Conservation (phyloP, 2,329 filamentous ascomycete genomes). For the Nemania sp. region DNA sequence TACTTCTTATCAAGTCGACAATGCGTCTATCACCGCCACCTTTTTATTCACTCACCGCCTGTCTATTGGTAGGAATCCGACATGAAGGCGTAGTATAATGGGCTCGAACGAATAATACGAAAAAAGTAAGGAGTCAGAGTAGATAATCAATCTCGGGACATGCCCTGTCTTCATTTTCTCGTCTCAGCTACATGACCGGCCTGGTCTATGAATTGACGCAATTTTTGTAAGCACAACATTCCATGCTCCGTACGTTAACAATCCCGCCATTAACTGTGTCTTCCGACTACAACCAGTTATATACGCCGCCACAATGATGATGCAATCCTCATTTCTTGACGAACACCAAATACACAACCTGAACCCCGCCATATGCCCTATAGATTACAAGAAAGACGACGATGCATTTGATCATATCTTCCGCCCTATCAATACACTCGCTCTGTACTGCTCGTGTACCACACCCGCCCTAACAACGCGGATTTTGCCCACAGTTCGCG, state of each 20-base stretch:
- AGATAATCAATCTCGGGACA: slow-evolving; percentile 11
- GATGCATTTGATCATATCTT: not conserved
- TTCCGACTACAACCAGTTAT: slow-evolving; percentile 23
- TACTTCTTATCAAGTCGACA: not conserved
- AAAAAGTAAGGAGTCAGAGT: not conserved
- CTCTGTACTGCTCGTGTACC: not conserved
- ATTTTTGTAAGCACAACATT: slow-evolving; percentile 21
- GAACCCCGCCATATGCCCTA: slow-evolving; percentile 32
- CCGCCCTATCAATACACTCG: not conserved
- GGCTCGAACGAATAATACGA: slow-evolving; percentile 2
- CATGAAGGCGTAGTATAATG: not conserved
- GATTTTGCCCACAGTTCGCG: not conserved
- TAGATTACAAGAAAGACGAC: slow-evolving; percentile 24
- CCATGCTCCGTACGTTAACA: slow-evolving; percentile 21
- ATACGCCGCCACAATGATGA: slow-evolving; percentile 37
- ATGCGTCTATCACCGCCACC: no score
- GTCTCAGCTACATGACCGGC: slow-evolving; percentile 15
- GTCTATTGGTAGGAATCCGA: not conserved
- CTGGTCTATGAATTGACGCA: slow-evolving; percentile 19
- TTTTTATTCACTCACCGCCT: not conserved
- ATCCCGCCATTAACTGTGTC: slow-evolving; percentile 3
- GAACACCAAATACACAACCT: slow-evolving; percentile 35
- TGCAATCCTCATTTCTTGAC: slow-evolving; percentile 28
- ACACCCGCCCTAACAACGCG: not conserved
- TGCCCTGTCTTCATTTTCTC: slow-evolving; percentile 9